Conservation (phyloP, 768 basidiomycete species). For the Lactifluus piperatus region DNA sequence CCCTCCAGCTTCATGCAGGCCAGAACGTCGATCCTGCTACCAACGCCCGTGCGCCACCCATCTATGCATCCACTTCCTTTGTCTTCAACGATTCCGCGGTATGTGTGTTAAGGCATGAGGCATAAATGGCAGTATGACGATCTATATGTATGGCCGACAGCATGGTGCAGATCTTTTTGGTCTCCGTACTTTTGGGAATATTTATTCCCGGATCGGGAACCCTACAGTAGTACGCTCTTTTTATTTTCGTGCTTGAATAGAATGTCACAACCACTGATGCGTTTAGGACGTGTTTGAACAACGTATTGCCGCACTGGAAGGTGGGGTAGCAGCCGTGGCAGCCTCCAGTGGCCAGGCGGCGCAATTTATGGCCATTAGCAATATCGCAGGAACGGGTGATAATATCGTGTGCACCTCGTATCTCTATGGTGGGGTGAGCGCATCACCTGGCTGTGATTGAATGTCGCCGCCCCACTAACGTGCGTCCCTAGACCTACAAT, state of each 20-base stretch:
- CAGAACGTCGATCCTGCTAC: constrained; percentile 54
- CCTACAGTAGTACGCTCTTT: constrained; percentile 46
- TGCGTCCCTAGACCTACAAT: constrained; percentile 46
- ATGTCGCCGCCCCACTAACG: background rate
- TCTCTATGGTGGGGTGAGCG: constrained; percentile 59
- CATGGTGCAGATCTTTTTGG: constrained; percentile 70
- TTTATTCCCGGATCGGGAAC: constrained; percentile 63
- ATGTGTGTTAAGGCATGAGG: constrained; percentile 18
- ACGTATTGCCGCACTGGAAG: constrained; percentile 73
- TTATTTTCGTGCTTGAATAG: constrained; percentile 1
- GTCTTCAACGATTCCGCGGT: constrained; percentile 66
- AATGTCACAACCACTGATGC: background rate
- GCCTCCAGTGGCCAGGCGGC: constrained; percentile 69
- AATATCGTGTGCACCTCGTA: constrained; percentile 67
- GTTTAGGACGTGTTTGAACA: constrained; percentile 68
- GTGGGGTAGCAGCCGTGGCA: constrained; percentile 68
- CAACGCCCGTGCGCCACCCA: constrained; percentile 69
- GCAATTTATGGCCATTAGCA: constrained; percentile 45
- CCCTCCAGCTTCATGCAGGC: constrained; percentile 72
- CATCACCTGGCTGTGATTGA: background rate
- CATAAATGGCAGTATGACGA: background rate
- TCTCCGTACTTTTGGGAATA: constrained; percentile 48
- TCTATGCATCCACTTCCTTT: constrained; percentile 66
- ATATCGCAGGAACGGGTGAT: constrained; percentile 55
- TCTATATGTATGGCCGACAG: constrained; percentile 25